Evolutionary conservation across 331 rosid species (phyloP).

Genomic region (Stylosanthes scabra): DNA sequence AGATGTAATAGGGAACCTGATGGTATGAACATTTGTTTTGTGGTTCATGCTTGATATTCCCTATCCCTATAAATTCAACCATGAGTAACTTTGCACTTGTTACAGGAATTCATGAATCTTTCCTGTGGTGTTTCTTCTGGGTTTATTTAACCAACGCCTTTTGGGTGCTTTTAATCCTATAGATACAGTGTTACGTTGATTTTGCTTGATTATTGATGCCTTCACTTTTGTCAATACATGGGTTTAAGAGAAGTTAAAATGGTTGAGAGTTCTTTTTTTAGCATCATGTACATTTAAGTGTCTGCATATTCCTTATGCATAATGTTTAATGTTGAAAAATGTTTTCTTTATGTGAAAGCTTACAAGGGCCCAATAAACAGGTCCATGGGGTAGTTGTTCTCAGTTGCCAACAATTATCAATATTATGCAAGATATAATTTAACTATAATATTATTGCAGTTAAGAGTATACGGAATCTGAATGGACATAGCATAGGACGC

Average conservation of each 20-base stretch:
- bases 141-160: too few species aligned
- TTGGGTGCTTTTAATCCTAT: neutral
- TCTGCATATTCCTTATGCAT: slow-evolving; percentile 7
- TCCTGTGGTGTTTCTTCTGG: too few species aligned
- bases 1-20: neutral
- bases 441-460: slow-evolving; percentile 58
- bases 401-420: neutral
- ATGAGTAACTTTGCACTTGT: neutral
- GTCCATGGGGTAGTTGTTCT: too few species aligned
- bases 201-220: neutral
- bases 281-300: slow-evolving; percentile 2
- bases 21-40: neutral
- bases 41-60: slow-evolving; percentile 6
- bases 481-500: slow-evolving; percentile 97
- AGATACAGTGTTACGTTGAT: slow-evolving; percentile 13
- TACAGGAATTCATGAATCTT: too few species aligned
- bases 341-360: too few species aligned
- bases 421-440: slow-evolving; percentile 19
- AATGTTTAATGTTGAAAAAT: neutral
- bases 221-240: neutral
- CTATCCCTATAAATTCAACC: neutral
- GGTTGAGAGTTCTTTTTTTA: neutral
- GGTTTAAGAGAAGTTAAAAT: neutral
- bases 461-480: slow-evolving; percentile 93
- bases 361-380: too few species aligned